A percentile compares a stretch with the other conserved stretches of the same genome.
phyloP scores from a whole-genome alignment of 805 yeast species.

The Komagataella populi region DNA sequence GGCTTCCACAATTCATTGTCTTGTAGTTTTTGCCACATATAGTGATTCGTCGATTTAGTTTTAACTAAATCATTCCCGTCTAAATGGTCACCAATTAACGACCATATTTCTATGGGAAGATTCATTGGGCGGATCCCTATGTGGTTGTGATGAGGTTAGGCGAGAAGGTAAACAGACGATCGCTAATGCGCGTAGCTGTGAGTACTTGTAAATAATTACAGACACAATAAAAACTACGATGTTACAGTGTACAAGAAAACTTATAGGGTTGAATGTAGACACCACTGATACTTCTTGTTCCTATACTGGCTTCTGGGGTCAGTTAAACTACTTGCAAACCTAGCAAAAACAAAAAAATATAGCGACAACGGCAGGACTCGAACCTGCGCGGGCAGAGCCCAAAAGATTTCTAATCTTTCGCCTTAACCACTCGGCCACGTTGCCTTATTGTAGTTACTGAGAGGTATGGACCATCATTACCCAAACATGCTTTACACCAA shows the following conservation, averaged over 20 bases:
- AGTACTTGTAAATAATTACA: background rate
- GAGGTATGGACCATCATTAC: background rate
- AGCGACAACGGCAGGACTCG: constrained; percentile 66
- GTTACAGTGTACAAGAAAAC: background rate
- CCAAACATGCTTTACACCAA: background rate
- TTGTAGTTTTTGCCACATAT: background rate
- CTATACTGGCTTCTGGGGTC: background rate
- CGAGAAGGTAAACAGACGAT: background rate
- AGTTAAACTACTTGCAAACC: no score
- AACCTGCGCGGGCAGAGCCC: constrained; percentile 52
- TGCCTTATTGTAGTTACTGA: constrained; percentile 8
- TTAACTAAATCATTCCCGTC: background rate
- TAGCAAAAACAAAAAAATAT: background rate
- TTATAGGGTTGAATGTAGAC: background rate
- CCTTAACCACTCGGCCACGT: constrained; percentile 56
- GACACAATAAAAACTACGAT: background rate
- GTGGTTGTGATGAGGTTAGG: background rate
- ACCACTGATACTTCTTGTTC: background rate
- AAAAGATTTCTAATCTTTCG: constrained; percentile 49
- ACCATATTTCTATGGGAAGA: constrained; percentile 1
- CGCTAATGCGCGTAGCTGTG: background rate
- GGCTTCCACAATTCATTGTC: background rate
- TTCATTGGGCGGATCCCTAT: background rate
- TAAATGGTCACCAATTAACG: background rate
- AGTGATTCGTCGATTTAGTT: background rate